A percentile compares a stretch with the other conserved stretches of the same genome.
These are phyloP conservation scores for Phytophthora vignae DNA, from an alignment of 352 stramenopile species.

Conservation along the genomic window DNA sequence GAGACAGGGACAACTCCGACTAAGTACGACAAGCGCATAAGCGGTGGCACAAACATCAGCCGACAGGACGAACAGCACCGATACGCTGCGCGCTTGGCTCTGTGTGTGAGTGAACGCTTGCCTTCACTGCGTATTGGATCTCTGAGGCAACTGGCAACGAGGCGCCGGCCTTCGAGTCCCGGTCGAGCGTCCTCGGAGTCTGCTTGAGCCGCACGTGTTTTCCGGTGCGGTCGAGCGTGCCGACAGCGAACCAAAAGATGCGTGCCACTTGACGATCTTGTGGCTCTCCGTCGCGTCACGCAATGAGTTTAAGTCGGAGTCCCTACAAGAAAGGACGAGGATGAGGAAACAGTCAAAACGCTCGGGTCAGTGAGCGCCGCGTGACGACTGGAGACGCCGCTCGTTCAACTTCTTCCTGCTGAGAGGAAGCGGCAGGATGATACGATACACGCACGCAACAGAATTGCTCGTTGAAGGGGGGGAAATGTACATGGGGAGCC, in stretches of 20 bases:
- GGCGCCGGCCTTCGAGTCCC: conserved; percentile 5
- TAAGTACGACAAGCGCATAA: conserved; percentile 25
- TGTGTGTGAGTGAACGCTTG: neutral
- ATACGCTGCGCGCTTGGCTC: neutral
- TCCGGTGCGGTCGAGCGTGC: conserved; percentile 17
- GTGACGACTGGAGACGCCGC: neutral
- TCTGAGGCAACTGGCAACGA: conserved; percentile 18
- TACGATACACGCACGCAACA: conserved; percentile 28
- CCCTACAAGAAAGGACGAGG: conserved; percentile 21
- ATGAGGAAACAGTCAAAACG: conserved; percentile 23
- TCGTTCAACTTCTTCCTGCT: conserved; percentile 5
- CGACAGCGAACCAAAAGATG: conserved; percentile 19
- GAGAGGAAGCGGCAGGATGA: conserved; percentile 13
- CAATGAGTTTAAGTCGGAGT: conserved; percentile 52
- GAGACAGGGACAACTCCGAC: neutral
- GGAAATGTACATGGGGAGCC: conserved; percentile 29
- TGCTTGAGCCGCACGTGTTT: conserved; percentile 2
- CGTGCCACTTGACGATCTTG: neutral
- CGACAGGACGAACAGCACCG: conserved; percentile 5
- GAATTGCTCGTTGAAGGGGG: conserved; percentile 1
- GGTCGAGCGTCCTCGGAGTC: conserved; percentile 9
- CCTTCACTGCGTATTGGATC: neutral
- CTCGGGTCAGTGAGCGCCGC: conserved; percentile 24
- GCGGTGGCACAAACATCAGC: conserved; percentile 6
- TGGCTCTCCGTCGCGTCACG: conserved; percentile 16